Conservation (phyloP, 2,329 filamentous ascomycete genomes). For the Diaporthe destruens region DNA sequence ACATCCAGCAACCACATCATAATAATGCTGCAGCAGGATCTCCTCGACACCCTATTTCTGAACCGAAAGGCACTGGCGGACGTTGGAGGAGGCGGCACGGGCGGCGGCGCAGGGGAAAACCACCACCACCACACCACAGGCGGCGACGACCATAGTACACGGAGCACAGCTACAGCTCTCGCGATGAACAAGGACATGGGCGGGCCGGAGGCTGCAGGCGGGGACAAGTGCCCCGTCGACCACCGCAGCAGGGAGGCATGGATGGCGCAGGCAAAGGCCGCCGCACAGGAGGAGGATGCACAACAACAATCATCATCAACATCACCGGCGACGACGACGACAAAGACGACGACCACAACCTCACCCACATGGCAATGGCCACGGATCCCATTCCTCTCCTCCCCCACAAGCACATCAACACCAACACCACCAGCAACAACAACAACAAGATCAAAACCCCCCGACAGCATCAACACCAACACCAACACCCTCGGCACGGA, state of each 20-base stretch:
- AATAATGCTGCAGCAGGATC: constrained; percentile 40
- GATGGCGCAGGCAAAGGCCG: constrained; percentile 76
- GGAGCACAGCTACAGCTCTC: neutral
- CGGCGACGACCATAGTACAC: neutral
- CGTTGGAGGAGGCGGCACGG: constrained; percentile 18
- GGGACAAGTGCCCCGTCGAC: constrained; percentile 83
- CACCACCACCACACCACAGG: neutral
- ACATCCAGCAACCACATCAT: constrained; percentile 4
- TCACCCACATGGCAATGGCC: constrained; percentile 53
- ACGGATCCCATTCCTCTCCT: constrained; percentile 57
- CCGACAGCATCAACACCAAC: neutral
- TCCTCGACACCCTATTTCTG: constrained; percentile 40
- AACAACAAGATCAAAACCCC: constrained; percentile 25
- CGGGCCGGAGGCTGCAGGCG: constrained; percentile 45
- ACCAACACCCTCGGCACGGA: constrained; percentile 67
- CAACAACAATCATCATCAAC: neutral
- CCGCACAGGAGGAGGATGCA: constrained; percentile 54
- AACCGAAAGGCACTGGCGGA: constrained; percentile 40
- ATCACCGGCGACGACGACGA: neutral
- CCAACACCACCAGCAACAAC: constrained; percentile 37
- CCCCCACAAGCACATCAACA: constrained; percentile 49
- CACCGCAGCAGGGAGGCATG: constrained; percentile 89
- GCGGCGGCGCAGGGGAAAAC: neutral
- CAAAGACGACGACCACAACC: constrained; percentile 37
- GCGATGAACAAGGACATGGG: constrained; percentile 22